Conservation (phyloP, 768 basidiomycete species). For the Russula foetens region DNA sequence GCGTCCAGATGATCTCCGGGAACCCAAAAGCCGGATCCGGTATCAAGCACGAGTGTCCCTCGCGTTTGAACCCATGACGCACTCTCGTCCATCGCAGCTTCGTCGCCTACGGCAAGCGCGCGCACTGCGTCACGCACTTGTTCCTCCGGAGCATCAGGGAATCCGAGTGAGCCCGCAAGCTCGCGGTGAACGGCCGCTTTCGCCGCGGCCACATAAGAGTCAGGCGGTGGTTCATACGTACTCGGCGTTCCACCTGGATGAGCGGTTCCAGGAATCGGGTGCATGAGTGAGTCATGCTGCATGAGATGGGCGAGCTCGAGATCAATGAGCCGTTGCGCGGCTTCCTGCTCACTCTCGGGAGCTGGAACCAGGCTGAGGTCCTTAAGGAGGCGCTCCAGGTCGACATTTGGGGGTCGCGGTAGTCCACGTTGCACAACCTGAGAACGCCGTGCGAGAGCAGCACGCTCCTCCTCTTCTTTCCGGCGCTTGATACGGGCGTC, state of each 20-base stretch:
- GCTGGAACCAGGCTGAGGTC: conserved; percentile 47
- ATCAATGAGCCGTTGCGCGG: conserved; percentile 61
- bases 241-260: conserved; percentile 66
- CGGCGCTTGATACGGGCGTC: conserved; percentile 63
- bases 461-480: conserved; percentile 70
- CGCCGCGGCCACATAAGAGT: conserved; percentile 64
- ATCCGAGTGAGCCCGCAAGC: conserved; percentile 71
- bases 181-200: conserved; percentile 69
- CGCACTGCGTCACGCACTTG: conserved; percentile 74
- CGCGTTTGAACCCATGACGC: conserved; percentile 69
- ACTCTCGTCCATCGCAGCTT: conserved; percentile 51
- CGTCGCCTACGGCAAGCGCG: conserved; percentile 40
- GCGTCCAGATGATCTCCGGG: conserved; percentile 49
- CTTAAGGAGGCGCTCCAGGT: conserved; percentile 54
- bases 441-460: conserved; percentile 74
- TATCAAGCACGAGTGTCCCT: conserved; percentile 55
- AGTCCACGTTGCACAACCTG: conserved; percentile 72
- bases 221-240: conserved; percentile 63
- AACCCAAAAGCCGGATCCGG: conserved; percentile 52
- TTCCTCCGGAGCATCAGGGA: conserved; percentile 72
- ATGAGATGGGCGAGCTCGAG: conserved; percentile 71
- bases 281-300: conserved; percentile 77
- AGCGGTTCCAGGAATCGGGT: conserved; percentile 85
- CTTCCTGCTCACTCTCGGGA: conserved; percentile 19
- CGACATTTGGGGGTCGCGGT: conserved; percentile 81